phyloP scores from a whole-genome alignment of 129 eudicot genomes.

The Chrysanthemum lavandulifolium region DNA sequence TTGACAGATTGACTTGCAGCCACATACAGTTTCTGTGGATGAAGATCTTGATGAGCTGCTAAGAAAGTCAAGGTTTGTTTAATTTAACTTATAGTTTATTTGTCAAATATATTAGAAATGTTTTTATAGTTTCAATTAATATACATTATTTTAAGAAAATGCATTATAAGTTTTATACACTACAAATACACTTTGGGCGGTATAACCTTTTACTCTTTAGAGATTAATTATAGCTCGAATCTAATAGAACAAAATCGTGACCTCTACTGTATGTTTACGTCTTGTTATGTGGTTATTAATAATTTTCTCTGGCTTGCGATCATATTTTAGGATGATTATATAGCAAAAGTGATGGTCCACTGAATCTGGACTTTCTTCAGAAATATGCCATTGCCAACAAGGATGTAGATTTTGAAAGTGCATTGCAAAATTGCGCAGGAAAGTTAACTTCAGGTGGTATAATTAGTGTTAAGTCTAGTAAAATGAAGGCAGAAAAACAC shows the following conservation, averaged over 20 bases:
- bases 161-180: too few species aligned
- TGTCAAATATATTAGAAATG: too few species aligned
- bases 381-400: slow-evolving; percentile 64
- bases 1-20: slow-evolving; percentile 56
- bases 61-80: slow-evolving; percentile 69
- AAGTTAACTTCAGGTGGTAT: slow-evolving; percentile 54
- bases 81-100: not conserved
- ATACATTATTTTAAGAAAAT: too few species aligned
- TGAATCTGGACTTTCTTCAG: slow-evolving; percentile 67
- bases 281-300: not conserved
- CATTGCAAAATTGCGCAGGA: slow-evolving; percentile 56
- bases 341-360: slow-evolving; percentile 46
- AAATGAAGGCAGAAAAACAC: slow-evolving; percentile 39
- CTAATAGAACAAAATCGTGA: too few species aligned
- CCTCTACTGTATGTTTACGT: not conserved
- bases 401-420: slow-evolving; percentile 74
- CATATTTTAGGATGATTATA: slow-evolving; percentile 50
- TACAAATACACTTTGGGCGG: too few species aligned
- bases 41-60: slow-evolving; percentile 88
- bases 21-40: slow-evolving; percentile 64
- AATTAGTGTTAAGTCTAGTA: slow-evolving; percentile 74
- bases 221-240: too few species aligned
- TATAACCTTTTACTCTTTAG: too few species aligned
- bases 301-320: not conserved
- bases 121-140: too few species aligned